Percentiles rank a stretch among this genome's conserved stretches.
These are phyloP conservation scores for Pseudocercospora fijiensis DNA, from an alignment of 2,329 filamentous ascomycete species.

Conservation along the genomic window DNA sequence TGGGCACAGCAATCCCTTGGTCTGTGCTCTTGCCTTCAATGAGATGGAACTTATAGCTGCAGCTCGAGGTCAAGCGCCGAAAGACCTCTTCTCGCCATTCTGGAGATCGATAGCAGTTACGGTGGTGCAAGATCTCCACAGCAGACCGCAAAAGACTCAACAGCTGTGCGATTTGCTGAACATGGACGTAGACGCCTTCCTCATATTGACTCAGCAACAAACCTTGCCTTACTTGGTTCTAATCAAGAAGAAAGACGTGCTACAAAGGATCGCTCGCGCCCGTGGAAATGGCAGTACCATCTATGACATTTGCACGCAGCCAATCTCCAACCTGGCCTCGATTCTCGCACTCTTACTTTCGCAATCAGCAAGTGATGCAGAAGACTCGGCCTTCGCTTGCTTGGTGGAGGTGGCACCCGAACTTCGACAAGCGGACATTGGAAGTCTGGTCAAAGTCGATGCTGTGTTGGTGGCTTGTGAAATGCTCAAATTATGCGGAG, in stretches of 20 bases:
- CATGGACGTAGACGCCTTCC: slow-evolving; percentile 70
- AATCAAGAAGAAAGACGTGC: slow-evolving; percentile 71
- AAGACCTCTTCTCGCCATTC: slow-evolving; percentile 72
- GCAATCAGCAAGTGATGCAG: slow-evolving; percentile 62
- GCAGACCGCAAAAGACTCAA: slow-evolving; percentile 77
- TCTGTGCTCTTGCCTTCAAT: slow-evolving; percentile 78
- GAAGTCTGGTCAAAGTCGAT: slow-evolving; percentile 70
- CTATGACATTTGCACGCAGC: slow-evolving; percentile 62
- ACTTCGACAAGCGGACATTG: slow-evolving; percentile 65
- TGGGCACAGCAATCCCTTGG: slow-evolving; percentile 74
- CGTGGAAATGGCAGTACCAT: slow-evolving; percentile 52
- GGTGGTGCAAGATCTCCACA: slow-evolving; percentile 76
- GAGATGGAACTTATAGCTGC: slow-evolving; percentile 75
- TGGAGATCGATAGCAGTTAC: slow-evolving; percentile 83
- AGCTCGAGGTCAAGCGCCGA: slow-evolving; percentile 57
- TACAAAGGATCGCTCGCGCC: slow-evolving; percentile 77
- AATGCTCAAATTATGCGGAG: slow-evolving; percentile 75
- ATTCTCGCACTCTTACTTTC: slow-evolving; percentile 60
- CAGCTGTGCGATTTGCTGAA: slow-evolving; percentile 78
- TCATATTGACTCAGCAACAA: slow-evolving; percentile 73
- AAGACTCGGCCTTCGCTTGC: slow-evolving; percentile 66
- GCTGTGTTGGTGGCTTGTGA: slow-evolving; percentile 75
- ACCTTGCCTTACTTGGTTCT: slow-evolving; percentile 86
- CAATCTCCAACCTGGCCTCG: slow-evolving; percentile 56
- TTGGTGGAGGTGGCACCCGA: slow-evolving; percentile 67